Evolutionary conservation across 345 rosid species (phyloP).

Genomic region (Eucalyptus pauciflora): DNA sequence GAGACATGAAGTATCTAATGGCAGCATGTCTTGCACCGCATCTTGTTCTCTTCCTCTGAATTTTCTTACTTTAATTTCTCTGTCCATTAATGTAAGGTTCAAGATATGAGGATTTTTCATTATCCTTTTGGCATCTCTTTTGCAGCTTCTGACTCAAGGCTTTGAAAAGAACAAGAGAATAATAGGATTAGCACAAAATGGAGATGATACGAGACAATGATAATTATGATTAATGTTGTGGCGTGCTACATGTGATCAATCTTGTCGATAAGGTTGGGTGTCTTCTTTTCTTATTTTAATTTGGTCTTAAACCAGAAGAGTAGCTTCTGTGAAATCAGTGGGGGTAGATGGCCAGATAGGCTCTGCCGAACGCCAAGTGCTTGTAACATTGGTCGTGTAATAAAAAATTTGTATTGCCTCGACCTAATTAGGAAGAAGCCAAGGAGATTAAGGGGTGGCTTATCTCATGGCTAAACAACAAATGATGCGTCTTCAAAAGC

Average conservation of each 20-base stretch:
- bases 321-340: background rate
- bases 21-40: background rate
- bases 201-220: background rate
- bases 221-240: background rate
- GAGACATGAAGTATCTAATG: background rate
- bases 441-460: background rate
- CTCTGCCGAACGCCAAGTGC: background rate
- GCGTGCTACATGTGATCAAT: background rate
- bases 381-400: background rate
- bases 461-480: background rate
- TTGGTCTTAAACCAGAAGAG: background rate
- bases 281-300: background rate
- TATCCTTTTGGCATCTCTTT: background rate
- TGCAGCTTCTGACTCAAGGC: background rate
- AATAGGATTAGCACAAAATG: background rate
- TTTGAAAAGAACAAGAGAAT: background rate
- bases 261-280: background rate
- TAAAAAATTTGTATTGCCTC: background rate
- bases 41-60: background rate
- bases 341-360: background rate
- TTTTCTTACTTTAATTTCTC: background rate
- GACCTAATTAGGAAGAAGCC: background rate
- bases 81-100: background rate
- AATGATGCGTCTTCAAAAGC: background rate
- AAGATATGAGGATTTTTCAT: background rate